Base-by-base conservation (phyloP, 495 filamentous ascomycete genomes). In the Acidomyces sp. region DNA sequence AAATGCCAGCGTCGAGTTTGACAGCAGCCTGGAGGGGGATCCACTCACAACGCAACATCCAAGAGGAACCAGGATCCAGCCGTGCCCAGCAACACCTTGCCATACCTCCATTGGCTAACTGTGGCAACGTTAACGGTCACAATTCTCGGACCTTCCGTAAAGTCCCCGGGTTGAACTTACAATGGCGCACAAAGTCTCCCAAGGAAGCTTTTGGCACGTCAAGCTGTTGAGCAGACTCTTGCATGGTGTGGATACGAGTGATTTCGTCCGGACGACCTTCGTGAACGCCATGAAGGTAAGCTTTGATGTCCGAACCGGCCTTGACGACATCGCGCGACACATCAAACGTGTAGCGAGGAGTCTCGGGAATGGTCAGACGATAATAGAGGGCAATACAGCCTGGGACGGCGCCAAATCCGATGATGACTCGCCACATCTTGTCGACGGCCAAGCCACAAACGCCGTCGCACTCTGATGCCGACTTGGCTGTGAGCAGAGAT, bases 361-460 rank as follows among this genome's bases (percentile, higher is more conserved):
- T 75, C 59, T 87, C 82, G 17, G 86, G 85, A 48, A 94, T 93
- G 19, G 85, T 92, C 3, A 94, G 68, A 32, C 85, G 84, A 61
- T 78, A 86, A 66, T 84, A 87, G 20, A 90, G 70, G 11, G 82
- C 82, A 39, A 81, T 69, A 53, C 69, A 75, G 28, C 72, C 83
- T 3, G 83, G 83, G 6, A 87, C 75, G n/a, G 77, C 75, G 39
- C 82, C 83, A 51, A 85, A 74, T 11, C 82, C 82, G 54, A 90
- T 78, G 29, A 86, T 62, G 3, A 70, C 61, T 48, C 83, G 71
- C 83, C 83, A 90, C 77, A 90, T 85, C 66, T 83, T 83, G 62
- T 88, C 83, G 12, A 85, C 79, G 13, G 80, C 80, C 17, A 77
- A 45, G 19, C 63, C 62, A 58, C 81, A 85, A 30, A 65, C 71